Conservation (phyloP, 768 basidiomycete species). For the Rhodotorula kratochvilovae region DNA sequence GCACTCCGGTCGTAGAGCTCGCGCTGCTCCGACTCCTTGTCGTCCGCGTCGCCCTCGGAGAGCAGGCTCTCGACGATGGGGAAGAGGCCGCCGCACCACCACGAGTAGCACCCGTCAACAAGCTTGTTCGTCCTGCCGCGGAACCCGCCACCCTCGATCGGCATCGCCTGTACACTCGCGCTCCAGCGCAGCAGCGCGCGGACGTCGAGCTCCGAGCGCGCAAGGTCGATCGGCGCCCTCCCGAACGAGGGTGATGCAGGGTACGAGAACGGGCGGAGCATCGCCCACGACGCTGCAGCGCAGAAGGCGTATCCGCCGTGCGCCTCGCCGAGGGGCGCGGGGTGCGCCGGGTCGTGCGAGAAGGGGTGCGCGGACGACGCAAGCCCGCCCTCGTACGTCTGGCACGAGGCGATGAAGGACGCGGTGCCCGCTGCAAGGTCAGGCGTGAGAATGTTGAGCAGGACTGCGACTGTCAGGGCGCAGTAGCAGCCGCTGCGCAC, state of each 20-base stretch:
- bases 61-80: slow-evolving; percentile 56
- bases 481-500: slow-evolving; percentile 80
- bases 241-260: slow-evolving; percentile 29
- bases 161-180: slow-evolving; percentile 74
- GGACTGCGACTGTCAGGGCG: slow-evolving; percentile 71
- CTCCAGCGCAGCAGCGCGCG: slow-evolving; percentile 70
- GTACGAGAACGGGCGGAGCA: slow-evolving; percentile 59
- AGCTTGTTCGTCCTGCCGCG: slow-evolving; percentile 91
- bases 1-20: slow-evolving; percentile 45
- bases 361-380: slow-evolving; percentile 71
- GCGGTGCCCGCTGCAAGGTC: slow-evolving; percentile 73
- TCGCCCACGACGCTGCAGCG: slow-evolving; percentile 74
- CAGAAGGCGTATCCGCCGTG: slow-evolving; percentile 98
- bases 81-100: slow-evolving; percentile 96
- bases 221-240: background rate
- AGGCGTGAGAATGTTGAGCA: slow-evolving; percentile 82
- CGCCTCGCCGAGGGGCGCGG: slow-evolving; percentile 83
- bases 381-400: slow-evolving; percentile 97
- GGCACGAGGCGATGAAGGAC: slow-evolving; percentile 76
- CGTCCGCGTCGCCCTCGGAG: slow-evolving; percentile 33
- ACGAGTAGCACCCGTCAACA: slow-evolving; percentile 99
- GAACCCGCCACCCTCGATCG: slow-evolving; percentile 85
- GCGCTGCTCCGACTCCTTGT: slow-evolving; percentile 43
- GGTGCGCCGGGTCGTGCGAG: slow-evolving; percentile 48
- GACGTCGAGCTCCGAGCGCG: slow-evolving; percentile 53